Conservation (phyloP, 371 early-diverging fungal genomes). For the Gilbertella persicaria region DNA sequence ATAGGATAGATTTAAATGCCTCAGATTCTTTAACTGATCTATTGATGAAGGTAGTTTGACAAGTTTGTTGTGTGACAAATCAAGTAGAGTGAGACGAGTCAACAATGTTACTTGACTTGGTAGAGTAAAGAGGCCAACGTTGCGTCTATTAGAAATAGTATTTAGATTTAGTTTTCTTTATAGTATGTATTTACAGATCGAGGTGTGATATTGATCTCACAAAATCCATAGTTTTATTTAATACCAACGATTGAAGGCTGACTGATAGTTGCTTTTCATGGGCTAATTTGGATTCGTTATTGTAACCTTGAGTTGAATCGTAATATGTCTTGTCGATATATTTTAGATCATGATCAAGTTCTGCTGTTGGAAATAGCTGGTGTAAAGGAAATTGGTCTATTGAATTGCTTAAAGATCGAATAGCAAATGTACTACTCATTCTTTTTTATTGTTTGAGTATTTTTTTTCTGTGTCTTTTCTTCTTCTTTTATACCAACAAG, state of each 20-base stretch:
- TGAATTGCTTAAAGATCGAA: conserved; percentile 14
- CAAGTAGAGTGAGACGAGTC: conserved; percentile 34
- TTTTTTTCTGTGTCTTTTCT: no score
- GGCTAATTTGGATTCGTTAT: neutral
- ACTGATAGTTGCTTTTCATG: conserved; percentile 8
- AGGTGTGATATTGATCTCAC: conserved; percentile 30
- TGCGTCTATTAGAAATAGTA: conserved; percentile 25
- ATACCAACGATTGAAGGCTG: conserved; percentile 16
- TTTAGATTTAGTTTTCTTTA: no score
- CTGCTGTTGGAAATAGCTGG: conserved; percentile 42
- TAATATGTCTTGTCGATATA: conserved; percentile 50
- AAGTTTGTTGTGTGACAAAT: conserved; percentile 49
- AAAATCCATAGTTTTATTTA: conserved; percentile 26
- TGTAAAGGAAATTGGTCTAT: conserved; percentile 27
- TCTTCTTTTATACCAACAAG: no score
- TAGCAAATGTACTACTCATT: conserved; percentile 24
- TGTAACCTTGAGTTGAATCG: neutral
- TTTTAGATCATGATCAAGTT: conserved; percentile 32
- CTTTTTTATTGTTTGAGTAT: neutral
- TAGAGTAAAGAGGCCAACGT: conserved; percentile 28
- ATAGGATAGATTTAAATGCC: conserved; percentile 37
- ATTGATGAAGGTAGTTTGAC: conserved; percentile 32
- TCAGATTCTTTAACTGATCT: conserved; percentile 33
- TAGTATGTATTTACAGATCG: conserved; percentile 42
- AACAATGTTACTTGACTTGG: conserved; percentile 34